phyloP scores from a whole-genome alignment of 75 land plant species.

The Cunninghamia lanceolata region DNA sequence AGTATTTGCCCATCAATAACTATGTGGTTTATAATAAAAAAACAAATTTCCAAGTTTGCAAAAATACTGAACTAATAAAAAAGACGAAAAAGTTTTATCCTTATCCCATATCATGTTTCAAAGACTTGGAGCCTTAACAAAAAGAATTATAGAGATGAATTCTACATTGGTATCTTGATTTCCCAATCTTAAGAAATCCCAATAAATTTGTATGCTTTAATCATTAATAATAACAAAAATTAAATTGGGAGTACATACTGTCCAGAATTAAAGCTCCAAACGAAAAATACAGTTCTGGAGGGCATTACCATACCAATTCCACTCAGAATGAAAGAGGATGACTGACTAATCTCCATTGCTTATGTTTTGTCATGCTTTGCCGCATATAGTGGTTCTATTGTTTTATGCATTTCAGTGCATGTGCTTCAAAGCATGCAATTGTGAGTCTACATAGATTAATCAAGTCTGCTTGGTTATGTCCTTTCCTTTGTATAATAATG shows the following conservation, averaged over 20 bases:
- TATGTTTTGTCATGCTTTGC: not conserved
- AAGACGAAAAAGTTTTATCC: not conserved
- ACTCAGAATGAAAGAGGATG: not conserved
- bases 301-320: not conserved
- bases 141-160: not conserved
- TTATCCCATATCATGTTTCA: not conserved
- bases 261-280: not conserved
- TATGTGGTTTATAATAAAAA: slow-evolving; percentile 4
- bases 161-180: not conserved
- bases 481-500: not conserved
- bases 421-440: not conserved
- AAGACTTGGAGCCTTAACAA: not conserved
- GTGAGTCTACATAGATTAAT: not conserved
- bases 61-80: not conserved
- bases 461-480: not conserved
- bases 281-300: not conserved
- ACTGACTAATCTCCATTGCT: not conserved
- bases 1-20: not conserved
- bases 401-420: not conserved
- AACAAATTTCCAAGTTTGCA: not conserved
- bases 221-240: no score
- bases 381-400: not conserved
- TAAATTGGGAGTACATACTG: not conserved
- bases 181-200: not conserved
- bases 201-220: no score